Evolutionary conservation across 2,329 filamentous ascomycete genomes (phyloP).

Genomic region (Helotiales sp.): DNA sequence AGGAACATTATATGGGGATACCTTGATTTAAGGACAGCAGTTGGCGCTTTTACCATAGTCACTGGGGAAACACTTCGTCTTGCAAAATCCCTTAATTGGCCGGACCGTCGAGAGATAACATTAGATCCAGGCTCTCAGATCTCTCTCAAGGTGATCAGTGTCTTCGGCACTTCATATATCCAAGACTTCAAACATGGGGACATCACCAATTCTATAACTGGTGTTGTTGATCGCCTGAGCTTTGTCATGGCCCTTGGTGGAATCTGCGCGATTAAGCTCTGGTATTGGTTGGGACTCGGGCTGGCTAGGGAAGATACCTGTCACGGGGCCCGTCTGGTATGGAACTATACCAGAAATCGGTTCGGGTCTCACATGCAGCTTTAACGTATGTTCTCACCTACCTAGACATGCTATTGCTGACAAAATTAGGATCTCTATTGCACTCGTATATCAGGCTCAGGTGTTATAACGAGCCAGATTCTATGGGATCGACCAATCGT

Average conservation of each 20-base stretch:
- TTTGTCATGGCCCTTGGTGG: slow-evolving; percentile 10
- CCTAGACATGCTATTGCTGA: slow-evolving; percentile 6
- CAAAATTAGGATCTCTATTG: slow-evolving; percentile 13
- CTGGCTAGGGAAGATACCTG: slow-evolving; percentile 15
- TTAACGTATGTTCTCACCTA: slow-evolving; percentile 13
- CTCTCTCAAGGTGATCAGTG: slow-evolving; percentile 8
- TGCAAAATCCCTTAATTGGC: slow-evolving; percentile 3
- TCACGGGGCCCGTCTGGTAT: slow-evolving; percentile 8
- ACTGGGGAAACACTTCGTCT: slow-evolving; percentile 12
- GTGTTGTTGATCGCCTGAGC: slow-evolving; percentile 2
- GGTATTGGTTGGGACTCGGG: slow-evolving; percentile 14
- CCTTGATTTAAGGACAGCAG: slow-evolving; percentile 7
- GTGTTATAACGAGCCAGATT: slow-evolving; percentile 2
- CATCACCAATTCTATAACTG: slow-evolving; percentile 1
- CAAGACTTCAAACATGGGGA: not conserved
- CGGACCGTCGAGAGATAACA: not conserved
- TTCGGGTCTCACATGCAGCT: slow-evolving; percentile 6
- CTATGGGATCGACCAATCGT: slow-evolving; percentile 16
- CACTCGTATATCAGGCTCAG: slow-evolving; percentile 7
- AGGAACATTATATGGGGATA: slow-evolving; percentile 16
- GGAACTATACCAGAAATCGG: slow-evolving; percentile 7
- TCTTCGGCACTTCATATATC: slow-evolving; percentile 19
- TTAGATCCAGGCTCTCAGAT: slow-evolving; percentile 12
- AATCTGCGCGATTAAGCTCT: slow-evolving; percentile 17
- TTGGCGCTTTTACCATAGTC: slow-evolving; percentile 12